phyloP scores from a whole-genome alignment of 73 alveolate genomes.

The Urostyla sp. region DNA sequence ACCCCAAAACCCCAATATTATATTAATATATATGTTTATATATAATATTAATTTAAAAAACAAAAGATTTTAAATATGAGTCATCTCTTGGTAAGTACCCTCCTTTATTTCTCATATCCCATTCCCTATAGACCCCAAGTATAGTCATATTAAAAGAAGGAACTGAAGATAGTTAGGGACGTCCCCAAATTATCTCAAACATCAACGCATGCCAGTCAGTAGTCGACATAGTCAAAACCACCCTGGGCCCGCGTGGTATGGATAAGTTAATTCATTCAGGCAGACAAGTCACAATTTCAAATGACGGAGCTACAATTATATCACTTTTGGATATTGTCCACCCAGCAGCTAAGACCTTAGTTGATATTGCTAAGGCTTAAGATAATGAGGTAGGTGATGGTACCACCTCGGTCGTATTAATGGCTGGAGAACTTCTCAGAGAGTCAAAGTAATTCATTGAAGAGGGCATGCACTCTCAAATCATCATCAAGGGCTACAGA shows the following conservation, averaged over 20 bases:
- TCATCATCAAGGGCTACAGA: slow-evolving; percentile 92
- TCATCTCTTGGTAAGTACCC: slow-evolving; percentile 35
- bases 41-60: neutral
- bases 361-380: slow-evolving; percentile 96
- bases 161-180: slow-evolving; percentile 66
- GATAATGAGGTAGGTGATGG: slow-evolving; percentile 99
- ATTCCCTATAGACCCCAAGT: slow-evolving; percentile 51
- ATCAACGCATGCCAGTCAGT: slow-evolving; percentile 90
- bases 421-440: slow-evolving; percentile 96
- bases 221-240: slow-evolving; percentile 90
- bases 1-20: slow-evolving; percentile 8
- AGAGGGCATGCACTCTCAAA: slow-evolving; percentile 94
- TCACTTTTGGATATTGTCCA: slow-evolving; percentile 92
- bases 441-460: slow-evolving; percentile 94
- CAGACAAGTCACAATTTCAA: slow-evolving; percentile 91
- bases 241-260: slow-evolving; percentile 99
- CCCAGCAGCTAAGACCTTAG: slow-evolving; percentile 98
- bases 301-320: slow-evolving; percentile 98
- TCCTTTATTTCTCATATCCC: neutral
- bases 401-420: slow-evolving; percentile 93
- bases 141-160: slow-evolving; percentile 65
- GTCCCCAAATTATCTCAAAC: slow-evolving; percentile 52
- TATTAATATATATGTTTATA: neutral
- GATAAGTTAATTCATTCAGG: slow-evolving; percentile 93
- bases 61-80: slow-evolving; percentile 60